Percentiles rank a stretch among this genome's conserved stretches.
phyloP scores from a whole-genome alignment of 495 filamentous ascomycete species.

The Lepraria neglecta region DNA sequence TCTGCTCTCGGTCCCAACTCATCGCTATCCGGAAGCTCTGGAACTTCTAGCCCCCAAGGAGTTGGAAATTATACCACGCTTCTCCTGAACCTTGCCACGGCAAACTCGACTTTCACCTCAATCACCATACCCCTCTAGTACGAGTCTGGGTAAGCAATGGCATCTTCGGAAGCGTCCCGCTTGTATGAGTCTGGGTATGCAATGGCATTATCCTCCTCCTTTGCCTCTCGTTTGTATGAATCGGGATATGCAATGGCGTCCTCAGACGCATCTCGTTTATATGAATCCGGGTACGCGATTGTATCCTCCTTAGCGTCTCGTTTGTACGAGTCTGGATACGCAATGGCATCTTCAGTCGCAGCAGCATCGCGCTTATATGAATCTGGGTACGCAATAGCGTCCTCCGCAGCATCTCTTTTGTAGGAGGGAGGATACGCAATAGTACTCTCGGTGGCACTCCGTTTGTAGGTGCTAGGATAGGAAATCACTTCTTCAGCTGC shows the following conservation, averaged over 20 bases:
- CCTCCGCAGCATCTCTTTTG: no score
- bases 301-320: not conserved
- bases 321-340: conserved; percentile 8
- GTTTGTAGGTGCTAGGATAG: no score
- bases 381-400: conserved; percentile 1
- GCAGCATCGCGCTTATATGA: not conserved
- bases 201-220: no score
- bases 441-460: no score
- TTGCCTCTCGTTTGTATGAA: not conserved
- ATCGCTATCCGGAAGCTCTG: no score
- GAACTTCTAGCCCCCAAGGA: no score
- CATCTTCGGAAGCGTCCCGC: not conserved
- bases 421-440: conserved; percentile 2
- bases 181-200: no score
- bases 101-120: no score
- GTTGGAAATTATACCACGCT: no score
- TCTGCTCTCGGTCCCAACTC: no score
- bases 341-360: not conserved
- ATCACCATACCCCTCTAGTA: not conserved
- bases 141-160: not conserved
- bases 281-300: conserved; percentile 7
- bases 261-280: not conserved
- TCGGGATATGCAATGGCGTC: conserved; percentile 10
- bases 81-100: no score
- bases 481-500: not conserved